phyloP scores from a whole-genome alignment of 148 eudicot genomes.

The Rhododendron mucronatum region DNA sequence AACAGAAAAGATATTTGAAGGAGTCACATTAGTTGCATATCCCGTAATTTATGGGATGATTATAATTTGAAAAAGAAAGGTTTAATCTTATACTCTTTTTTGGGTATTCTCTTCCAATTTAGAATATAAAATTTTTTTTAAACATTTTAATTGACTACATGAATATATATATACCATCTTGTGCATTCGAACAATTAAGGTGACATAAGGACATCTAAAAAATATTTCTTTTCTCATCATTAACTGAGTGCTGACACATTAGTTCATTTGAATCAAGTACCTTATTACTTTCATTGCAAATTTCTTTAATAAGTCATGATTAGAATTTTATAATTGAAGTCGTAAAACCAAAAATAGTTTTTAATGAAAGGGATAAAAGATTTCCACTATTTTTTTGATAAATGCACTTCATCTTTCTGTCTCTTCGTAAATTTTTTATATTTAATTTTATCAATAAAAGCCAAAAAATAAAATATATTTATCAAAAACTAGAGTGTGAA shows the following conservation, averaged over 20 bases:
- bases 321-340: neutral
- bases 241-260: neutral
- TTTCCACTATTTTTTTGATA: too few species aligned
- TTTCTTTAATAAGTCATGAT: neutral
- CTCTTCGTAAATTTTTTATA: too few species aligned
- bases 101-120: neutral
- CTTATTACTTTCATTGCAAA: neutral
- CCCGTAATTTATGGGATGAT: neutral
- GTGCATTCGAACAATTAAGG: neutral
- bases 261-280: neutral
- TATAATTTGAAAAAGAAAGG: neutral
- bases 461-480: too few species aligned
- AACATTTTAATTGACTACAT: neutral
- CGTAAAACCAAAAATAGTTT: neutral
- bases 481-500: too few species aligned
- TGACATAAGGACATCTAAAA: neutral
- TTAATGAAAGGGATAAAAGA: neutral
- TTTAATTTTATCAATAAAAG: too few species aligned
- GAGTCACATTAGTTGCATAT: neutral
- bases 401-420: too few species aligned
- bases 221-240: neutral
- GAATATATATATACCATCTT: neutral
- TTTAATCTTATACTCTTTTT: neutral
- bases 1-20: neutral
- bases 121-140: too few species aligned